Base-by-base conservation (phyloP, 306 rosid species). In the Parietaria judaica region DNA sequence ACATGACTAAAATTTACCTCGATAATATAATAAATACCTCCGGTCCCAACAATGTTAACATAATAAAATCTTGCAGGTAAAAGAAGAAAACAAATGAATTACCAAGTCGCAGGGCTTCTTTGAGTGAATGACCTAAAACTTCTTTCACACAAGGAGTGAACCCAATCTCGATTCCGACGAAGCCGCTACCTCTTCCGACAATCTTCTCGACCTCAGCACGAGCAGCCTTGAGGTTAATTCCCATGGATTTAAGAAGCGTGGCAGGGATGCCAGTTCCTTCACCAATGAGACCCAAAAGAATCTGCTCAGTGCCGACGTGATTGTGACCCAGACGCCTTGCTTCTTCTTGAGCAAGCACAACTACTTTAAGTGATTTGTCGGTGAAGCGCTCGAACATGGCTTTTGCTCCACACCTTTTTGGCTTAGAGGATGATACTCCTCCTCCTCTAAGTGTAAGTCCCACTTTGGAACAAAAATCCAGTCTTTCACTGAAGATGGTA, bases 321-420 rank as follows among this genome's bases (percentile, higher is more conserved):
- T 92, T 92, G 78, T 92, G 98, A 70, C 99, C 99, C 69, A 92
- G 88, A 7, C 99, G 83, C 67, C 95, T 88, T 52, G 99, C 96
- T 84, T 92, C 99, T 81, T 92, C 99, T 70, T 92, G 95, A 31
- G 99, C 99, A 12, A 92, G 88, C 99, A 92, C 84, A 52, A 92
- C 88, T 17, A 86, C 99, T 79, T 92, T 88, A 62, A 92, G 88
- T 45, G 99, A 95, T 67, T 92, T 92, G 73, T 88, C 99, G 0
- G 99, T 92, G 77, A 88, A 92, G 48, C 99, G 94, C 84, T 92
- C 99, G 61, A 92, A 92, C 99, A 92, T 92, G 60, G 99, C 99
- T 66, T 67, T 88, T 23, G 95, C 90, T 82, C 49, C 80, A 78
- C 56, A 87, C 88, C 81, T 65, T 88, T 68, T 58, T 49, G 79